These are phyloP conservation scores for Naganishia antarctica DNA, from an alignment of 768 basidiomycete species.

Conservation along the genomic window DNA sequence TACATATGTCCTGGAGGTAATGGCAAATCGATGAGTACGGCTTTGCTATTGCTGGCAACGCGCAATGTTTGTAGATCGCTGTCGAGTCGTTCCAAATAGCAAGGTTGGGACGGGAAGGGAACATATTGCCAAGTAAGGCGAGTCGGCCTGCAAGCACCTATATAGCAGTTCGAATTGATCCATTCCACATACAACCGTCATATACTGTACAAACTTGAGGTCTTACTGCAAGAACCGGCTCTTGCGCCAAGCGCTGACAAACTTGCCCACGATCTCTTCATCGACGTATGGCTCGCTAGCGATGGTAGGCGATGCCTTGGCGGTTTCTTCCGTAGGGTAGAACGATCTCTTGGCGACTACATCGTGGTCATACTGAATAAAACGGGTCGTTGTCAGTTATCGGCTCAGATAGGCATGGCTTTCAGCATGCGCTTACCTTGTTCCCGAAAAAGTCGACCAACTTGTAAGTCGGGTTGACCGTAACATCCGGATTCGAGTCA, in stretches of 20 bases:
- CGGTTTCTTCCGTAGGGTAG: constrained; percentile 8
- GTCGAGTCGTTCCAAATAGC: no score
- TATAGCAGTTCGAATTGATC: no score
- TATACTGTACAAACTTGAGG: constrained; percentile 41
- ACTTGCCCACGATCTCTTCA: constrained; percentile 21
- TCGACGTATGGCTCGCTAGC: constrained; percentile 13
- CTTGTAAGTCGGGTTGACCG: constrained; percentile 53
- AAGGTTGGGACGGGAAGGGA: no score
- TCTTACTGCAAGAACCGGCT: constrained; percentile 13
- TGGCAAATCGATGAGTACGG: no score
- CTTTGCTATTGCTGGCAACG: no score
- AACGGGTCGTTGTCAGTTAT: neutral
- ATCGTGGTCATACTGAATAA: constrained; percentile 20
- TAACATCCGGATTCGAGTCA: constrained; percentile 50
- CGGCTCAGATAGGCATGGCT: neutral
- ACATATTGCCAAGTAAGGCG: no score
- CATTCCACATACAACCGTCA: no score
- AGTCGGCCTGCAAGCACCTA: no score
- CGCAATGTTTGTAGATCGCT: no score
- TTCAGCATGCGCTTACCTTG: constrained; percentile 26
- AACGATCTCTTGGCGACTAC: neutral
- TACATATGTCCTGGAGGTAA: no score
- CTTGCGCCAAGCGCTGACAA: constrained; percentile 16
- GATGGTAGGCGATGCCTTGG: constrained; percentile 9
- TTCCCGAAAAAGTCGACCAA: constrained; percentile 43